phyloP scores from a whole-genome alignment of 768 basidiomycete genomes.

The Rhizopogon vulgaris region DNA sequence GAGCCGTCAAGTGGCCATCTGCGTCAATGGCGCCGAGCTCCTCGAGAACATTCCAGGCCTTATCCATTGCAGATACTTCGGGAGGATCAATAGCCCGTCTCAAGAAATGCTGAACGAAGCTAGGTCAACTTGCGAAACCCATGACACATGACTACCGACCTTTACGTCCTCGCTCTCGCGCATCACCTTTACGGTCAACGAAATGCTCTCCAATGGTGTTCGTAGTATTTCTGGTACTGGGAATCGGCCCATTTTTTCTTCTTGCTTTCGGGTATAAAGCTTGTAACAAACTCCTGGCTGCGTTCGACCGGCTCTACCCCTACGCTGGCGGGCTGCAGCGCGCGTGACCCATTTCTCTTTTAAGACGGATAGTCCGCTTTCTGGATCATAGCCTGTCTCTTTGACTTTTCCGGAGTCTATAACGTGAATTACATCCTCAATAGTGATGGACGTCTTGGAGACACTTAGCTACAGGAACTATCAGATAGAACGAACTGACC shows the following conservation, averaged over 20 bases:
- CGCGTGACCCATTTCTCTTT: slow-evolving; percentile 73
- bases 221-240: slow-evolving; percentile 86
- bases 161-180: slow-evolving; percentile 74
- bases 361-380: slow-evolving; percentile 67
- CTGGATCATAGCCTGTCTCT: slow-evolving; percentile 68
- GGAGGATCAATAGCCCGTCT: slow-evolving; percentile 82
- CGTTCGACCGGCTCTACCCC: slow-evolving; percentile 88
- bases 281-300: slow-evolving; percentile 83
- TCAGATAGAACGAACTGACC: slow-evolving; percentile 31
- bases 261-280: slow-evolving; percentile 72
- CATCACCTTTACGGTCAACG: slow-evolving; percentile 76
- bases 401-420: slow-evolving; percentile 84
- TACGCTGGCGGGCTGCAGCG: slow-evolving; percentile 76
- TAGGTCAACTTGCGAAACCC: not conserved
- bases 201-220: slow-evolving; percentile 78
- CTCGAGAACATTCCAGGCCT: slow-evolving; percentile 65
- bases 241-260: slow-evolving; percentile 61
- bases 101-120: slow-evolving; percentile 47
- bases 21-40: slow-evolving; percentile 74
- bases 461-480: not conserved
- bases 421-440: slow-evolving; percentile 84
- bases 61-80: slow-evolving; percentile 63
- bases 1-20: slow-evolving; percentile 62
- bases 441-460: slow-evolving; percentile 77
- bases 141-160: slow-evolving; percentile 30